phyloP scores from a whole-genome alignment of 257 asterid species.

The Sherardia arvensis region DNA sequence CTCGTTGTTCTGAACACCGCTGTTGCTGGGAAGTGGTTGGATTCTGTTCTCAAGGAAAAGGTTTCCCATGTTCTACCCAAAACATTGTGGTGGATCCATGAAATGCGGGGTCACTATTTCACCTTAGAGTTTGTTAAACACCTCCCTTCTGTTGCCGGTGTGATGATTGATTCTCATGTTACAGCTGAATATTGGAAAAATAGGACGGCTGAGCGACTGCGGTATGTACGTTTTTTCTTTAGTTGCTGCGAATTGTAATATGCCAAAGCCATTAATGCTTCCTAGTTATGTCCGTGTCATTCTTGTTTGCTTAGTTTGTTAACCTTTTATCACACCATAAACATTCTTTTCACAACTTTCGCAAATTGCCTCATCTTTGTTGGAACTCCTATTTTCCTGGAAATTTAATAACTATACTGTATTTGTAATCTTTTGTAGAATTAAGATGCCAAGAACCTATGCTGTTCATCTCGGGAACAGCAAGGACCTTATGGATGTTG shows the following conservation, averaged over 20 bases:
- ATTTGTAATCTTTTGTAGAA: constrained; percentile 29
- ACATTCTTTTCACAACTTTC: not conserved
- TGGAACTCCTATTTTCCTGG: too few species aligned
- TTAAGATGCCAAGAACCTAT: constrained; percentile 86
- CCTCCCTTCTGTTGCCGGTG: constrained; percentile 98
- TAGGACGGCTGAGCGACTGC: constrained; percentile 67
- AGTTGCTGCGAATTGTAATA: not conserved
- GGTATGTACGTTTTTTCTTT: constrained; percentile 26
- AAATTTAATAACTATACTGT: not conserved
- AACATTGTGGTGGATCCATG: constrained; percentile 99
- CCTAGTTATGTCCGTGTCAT: not conserved
- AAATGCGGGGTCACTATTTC: constrained; percentile 99
- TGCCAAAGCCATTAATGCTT: not conserved
- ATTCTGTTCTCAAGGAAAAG: constrained; percentile 72
- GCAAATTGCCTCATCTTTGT: not conserved
- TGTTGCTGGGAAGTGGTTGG: constrained; percentile 98
- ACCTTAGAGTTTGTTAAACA: constrained; percentile 84
- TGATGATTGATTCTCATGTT: constrained; percentile 89
- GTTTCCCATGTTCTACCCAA: constrained; percentile 75
- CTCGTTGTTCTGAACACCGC: constrained; percentile 84
- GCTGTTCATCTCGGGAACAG: constrained; percentile 99
- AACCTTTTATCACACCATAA: not conserved
- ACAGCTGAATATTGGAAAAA: constrained; percentile 93
- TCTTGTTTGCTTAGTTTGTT: constrained; percentile 4
- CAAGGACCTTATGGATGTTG: constrained; percentile 85